Conservation (phyloP, 148 eudicot genomes). For the Rhododendron vialii region DNA sequence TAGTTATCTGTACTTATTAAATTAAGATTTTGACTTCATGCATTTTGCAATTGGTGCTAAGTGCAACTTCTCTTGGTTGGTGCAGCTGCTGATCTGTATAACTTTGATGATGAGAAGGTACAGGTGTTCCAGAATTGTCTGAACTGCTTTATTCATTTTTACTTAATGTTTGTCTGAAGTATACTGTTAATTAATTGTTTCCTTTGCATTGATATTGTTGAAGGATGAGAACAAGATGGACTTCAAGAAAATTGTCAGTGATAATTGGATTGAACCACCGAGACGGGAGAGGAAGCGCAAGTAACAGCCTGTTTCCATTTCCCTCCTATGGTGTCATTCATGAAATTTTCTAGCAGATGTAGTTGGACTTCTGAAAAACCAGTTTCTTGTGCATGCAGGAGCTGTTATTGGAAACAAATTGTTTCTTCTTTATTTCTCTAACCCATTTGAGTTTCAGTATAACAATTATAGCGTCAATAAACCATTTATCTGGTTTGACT, state of each 20-base stretch:
- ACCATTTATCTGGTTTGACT: too few relatives aligned
- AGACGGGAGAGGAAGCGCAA: conserved; percentile 97
- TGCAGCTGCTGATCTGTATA: conserved; percentile 92
- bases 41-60: conserved; percentile 9
- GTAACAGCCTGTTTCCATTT: conserved; percentile 31
- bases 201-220: neutral
- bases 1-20: neutral
- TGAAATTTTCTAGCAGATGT: too few relatives aligned
- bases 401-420: too few relatives aligned
- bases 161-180: neutral
- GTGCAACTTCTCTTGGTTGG: conserved; percentile 10
- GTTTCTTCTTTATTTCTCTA: too few relatives aligned
- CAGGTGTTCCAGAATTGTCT: neutral
- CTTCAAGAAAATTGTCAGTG: conserved; percentile 86
- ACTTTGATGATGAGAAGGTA: conserved; percentile 94
- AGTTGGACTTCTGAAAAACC: too few relatives aligned
- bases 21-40: neutral
- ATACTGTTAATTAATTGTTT: neutral
- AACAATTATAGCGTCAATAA: too few relatives aligned
- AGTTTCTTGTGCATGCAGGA: too few relatives aligned
- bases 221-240: conserved; percentile 87
- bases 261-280: conserved; percentile 94
- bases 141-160: neutral
- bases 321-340: neutral
- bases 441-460: too few relatives aligned